phyloP scores from a whole-genome alignment of 164 flowering plant genomes.

The Hamamelis virginiana region DNA sequence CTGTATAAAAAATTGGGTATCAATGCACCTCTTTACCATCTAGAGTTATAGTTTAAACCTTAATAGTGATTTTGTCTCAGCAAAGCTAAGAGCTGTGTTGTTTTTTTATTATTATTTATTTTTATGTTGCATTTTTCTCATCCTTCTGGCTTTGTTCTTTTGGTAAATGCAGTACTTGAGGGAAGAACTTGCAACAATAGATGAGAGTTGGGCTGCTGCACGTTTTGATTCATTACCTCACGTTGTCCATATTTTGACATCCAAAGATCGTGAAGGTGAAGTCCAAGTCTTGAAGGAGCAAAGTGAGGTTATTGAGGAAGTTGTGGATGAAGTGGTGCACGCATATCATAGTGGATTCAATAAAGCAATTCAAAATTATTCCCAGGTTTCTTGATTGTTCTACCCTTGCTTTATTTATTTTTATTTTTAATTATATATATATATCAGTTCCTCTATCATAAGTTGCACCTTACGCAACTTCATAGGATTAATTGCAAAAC shows the following conservation, averaged over 20 bases:
- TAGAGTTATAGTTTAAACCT: too few species aligned
- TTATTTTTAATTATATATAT: neutral
- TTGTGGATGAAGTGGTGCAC: constrained; percentile 98
- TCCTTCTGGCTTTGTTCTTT: neutral
- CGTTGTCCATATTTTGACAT: constrained; percentile 94
- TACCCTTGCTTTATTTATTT: neutral
- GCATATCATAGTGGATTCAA: constrained; percentile 96
- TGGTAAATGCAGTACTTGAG: constrained; percentile 58
- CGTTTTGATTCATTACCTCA: constrained; percentile 98
- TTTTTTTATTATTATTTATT: too few species aligned
- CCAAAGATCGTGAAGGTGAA: constrained; percentile 89
- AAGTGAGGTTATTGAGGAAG: constrained; percentile 88
- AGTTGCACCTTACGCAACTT: too few species aligned
- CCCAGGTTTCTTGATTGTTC: constrained; percentile 59
- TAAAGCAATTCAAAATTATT: constrained; percentile 98
- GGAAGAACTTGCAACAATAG: constrained; percentile 71
- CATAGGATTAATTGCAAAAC: too few species aligned
- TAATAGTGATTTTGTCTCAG: too few species aligned
- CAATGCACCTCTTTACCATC: too few species aligned
- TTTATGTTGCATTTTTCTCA: neutral
- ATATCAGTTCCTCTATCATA: too few species aligned
- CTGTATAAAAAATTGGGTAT: too few species aligned
- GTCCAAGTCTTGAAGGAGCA: constrained; percentile 76
- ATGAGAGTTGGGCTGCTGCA: constrained; percentile 91
- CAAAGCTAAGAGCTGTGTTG: too few species aligned